Percentiles rank a stretch among this genome's conserved stretches.
phyloP scores from a whole-genome alignment of 129 eudicot species.

The Centrapalus pauciflorus region DNA sequence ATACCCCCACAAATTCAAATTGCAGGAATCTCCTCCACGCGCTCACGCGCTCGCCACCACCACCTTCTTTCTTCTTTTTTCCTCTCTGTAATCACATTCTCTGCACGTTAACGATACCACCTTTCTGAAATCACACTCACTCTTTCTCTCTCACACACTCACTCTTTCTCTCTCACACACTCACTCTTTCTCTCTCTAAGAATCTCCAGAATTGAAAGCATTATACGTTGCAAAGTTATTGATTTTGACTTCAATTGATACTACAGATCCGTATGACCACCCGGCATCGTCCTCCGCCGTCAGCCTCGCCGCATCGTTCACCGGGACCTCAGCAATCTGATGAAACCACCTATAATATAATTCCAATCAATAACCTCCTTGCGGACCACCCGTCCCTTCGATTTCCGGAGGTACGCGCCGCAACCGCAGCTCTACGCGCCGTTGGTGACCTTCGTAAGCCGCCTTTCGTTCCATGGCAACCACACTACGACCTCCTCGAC shows the following conservation, averaged over 20 bases:
- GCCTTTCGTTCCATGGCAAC: constrained; percentile 52
- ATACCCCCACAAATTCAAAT: constrained; percentile 3
- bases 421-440: constrained; percentile 72
- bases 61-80: neutral
- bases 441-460: constrained; percentile 82
- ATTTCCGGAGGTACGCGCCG: constrained; percentile 87
- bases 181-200: neutral
- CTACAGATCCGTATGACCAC: constrained; percentile 34
- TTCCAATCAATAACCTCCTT: constrained; percentile 75
- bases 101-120: constrained; percentile 14
- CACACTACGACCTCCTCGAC: constrained; percentile 73
- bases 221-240: neutral
- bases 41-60: constrained; percentile 22
- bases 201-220: neutral
- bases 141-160: neutral
- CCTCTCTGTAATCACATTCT: neutral
- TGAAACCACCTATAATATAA: constrained; percentile 57
- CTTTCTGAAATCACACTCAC: neutral
- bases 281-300: constrained; percentile 33
- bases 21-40: neutral
- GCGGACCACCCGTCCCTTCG: constrained; percentile 91
- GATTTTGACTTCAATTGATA: neutral
- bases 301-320: constrained; percentile 14
- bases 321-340: constrained; percentile 9
- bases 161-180: neutral